phyloP scores from a whole-genome alignment of 345 rosid genomes.

The Geranium rotundifolium region DNA sequence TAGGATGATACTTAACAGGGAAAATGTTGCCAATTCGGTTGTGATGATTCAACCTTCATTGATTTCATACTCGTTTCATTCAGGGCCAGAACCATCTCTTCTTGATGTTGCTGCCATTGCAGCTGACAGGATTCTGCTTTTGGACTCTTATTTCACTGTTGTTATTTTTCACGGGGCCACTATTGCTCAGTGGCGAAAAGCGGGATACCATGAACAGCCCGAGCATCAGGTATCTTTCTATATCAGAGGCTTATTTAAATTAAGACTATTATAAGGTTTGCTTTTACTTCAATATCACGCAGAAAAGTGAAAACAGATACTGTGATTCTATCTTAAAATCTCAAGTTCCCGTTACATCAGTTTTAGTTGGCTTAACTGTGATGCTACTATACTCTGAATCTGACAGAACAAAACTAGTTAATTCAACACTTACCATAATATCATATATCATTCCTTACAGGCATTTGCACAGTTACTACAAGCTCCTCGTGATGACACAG shows the following conservation, averaged over 20 bases:
- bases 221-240: conserved; percentile 81
- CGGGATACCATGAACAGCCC: conserved; percentile 80
- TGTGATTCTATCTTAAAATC: no score
- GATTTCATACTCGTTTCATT: conserved; percentile 78
- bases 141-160: conserved; percentile 74
- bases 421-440: background rate
- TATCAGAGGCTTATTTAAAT: conserved; percentile 2
- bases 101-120: conserved; percentile 85
- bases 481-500: conserved; percentile 58
- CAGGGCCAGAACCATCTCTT: conserved; percentile 73
- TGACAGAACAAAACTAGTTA: background rate
- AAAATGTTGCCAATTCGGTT: conserved; percentile 78
- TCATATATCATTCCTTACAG: conserved; percentile 20
- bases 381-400: background rate
- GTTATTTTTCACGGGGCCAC: conserved; percentile 91
- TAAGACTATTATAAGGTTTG: background rate
- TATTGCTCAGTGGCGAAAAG: conserved; percentile 93
- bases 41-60: conserved; percentile 97
- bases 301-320: no score
- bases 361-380: background rate
- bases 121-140: conserved; percentile 74
- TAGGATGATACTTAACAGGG: conserved; percentile 76
- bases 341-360: no score
- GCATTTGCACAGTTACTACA: conserved; percentile 71
- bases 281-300: background rate